These are phyloP conservation scores for Xylariaceae sp. DNA, from an alignment of 2,329 filamentous ascomycete species.

Conservation along the genomic window DNA sequence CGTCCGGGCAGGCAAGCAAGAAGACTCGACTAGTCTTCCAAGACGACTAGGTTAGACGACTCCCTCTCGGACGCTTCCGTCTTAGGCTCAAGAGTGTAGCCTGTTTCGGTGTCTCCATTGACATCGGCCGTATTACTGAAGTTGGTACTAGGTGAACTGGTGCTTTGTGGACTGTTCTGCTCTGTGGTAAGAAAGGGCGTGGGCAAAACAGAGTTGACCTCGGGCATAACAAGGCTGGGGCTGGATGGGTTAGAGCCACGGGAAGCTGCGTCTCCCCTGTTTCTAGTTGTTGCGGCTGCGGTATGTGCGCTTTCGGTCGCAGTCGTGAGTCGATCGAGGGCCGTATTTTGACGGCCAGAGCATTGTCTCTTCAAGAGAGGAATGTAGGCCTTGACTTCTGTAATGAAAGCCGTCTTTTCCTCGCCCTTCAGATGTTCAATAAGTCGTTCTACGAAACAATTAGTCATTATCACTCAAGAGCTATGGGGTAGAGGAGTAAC, in stretches of 20 bases:
- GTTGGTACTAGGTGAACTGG: constrained; percentile 58
- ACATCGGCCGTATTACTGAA: constrained; percentile 46
- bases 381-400: constrained; percentile 57
- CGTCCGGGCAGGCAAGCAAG: background rate
- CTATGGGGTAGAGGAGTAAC: constrained; percentile 34
- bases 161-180: constrained; percentile 63
- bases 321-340: constrained; percentile 54
- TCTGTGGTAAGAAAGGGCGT: constrained; percentile 64
- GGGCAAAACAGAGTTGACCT: constrained; percentile 50
- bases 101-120: constrained; percentile 26
- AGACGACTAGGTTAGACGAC: constrained; percentile 16
- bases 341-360: constrained; percentile 60
- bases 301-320: constrained; percentile 5
- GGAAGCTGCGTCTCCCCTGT: constrained; percentile 5
- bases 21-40: constrained; percentile 9
- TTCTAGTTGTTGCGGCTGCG: background rate
- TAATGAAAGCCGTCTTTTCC: constrained; percentile 50
- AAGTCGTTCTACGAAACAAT: constrained; percentile 64
- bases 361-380: constrained; percentile 57
- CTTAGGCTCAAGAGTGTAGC: constrained; percentile 5
- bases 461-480: constrained; percentile 9
- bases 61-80: constrained; percentile 6
- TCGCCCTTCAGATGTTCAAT: constrained; percentile 55
- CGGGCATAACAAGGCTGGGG: constrained; percentile 37
- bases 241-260: constrained; percentile 26